These are phyloP conservation scores for Prunus fruticosa DNA, from an alignment of 306 rosid species.

Conservation along the genomic window DNA sequence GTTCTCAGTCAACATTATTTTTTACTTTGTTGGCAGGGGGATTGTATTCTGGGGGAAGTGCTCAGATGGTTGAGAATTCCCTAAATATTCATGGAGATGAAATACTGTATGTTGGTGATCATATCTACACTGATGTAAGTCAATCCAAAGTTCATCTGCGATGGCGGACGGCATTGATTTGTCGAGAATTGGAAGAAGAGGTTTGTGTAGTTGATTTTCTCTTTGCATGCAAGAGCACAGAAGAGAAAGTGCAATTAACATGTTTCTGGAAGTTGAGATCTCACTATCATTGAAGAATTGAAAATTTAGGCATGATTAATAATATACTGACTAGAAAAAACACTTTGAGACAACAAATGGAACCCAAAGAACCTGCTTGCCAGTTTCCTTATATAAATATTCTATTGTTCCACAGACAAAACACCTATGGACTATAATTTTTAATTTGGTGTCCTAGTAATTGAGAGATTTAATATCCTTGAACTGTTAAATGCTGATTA, in stretches of 20 bases:
- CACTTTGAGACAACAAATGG: neutral
- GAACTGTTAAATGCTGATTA: conserved; percentile 15
- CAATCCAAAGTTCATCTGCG: conserved; percentile 92
- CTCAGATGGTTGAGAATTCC: conserved; percentile 92
- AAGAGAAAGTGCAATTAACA: conserved; percentile 11
- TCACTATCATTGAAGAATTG: no score
- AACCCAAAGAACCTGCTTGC: neutral
- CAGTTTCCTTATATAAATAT: neutral
- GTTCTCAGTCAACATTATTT: neutral
- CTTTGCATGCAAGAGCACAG: conserved; percentile 1
- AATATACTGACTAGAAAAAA: neutral
- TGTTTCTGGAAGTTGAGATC: conserved; percentile 3
- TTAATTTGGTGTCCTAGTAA: neutral
- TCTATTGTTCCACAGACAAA: neutral
- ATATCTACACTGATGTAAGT: conserved; percentile 95
- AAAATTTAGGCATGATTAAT: neutral
- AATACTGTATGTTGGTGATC: conserved; percentile 96
- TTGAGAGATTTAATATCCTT: conserved; percentile 1
- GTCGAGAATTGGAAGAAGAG: conserved; percentile 97
- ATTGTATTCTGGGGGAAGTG: conserved; percentile 95
- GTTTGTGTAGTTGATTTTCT: conserved; percentile 34
- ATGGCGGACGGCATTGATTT: conserved; percentile 95
- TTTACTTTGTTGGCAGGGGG: conserved; percentile 49
- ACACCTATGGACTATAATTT: neutral
- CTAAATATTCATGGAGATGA: conserved; percentile 88